Conservation (phyloP, 108 stramenopile species). For the Nitzschia palea region DNA sequence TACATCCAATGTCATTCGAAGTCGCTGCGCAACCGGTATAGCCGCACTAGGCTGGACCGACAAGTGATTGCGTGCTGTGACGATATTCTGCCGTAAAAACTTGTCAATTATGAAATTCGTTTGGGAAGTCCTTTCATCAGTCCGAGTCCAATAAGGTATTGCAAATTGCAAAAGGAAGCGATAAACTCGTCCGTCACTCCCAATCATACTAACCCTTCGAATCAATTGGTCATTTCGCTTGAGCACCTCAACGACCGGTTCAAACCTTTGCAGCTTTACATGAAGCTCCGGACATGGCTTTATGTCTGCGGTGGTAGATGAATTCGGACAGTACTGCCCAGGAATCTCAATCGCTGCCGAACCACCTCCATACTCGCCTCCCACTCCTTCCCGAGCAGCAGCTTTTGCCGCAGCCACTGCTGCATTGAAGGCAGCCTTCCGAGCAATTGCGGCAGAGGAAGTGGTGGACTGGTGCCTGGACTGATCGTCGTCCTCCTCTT, state of each 20-base stretch:
- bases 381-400: conserved; percentile 66
- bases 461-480: conserved; percentile 24
- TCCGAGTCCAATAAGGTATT: conserved; percentile 82
- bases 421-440: conserved; percentile 67
- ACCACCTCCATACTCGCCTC: conserved; percentile 79
- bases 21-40: conserved; percentile 83
- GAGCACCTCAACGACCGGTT: conserved; percentile 54
- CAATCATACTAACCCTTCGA: conserved; percentile 76
- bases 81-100: conserved; percentile 54
- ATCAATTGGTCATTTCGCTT: conserved; percentile 70
- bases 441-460: conserved; percentile 58
- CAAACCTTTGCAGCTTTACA: conserved; percentile 74
- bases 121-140: conserved; percentile 81
- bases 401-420: conserved; percentile 59
- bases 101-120: conserved; percentile 66
- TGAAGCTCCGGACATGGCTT: conserved; percentile 84
- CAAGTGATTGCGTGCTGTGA: conserved; percentile 58
- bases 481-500: conserved; percentile 19
- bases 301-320: conserved; percentile 45
- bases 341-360: conserved; percentile 84
- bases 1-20: conserved; percentile 69
- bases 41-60: conserved; percentile 69
- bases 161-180: conserved; percentile 80
- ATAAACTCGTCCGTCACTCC: conserved; percentile 78
- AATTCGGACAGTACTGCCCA: conserved; percentile 81